Evolutionary conservation across 1,284 basidiomycete genomes (phyloP), one percentile per base, ranked within the genome.

Genomic region (Microbotryum silenes-acaulis): DNA sequence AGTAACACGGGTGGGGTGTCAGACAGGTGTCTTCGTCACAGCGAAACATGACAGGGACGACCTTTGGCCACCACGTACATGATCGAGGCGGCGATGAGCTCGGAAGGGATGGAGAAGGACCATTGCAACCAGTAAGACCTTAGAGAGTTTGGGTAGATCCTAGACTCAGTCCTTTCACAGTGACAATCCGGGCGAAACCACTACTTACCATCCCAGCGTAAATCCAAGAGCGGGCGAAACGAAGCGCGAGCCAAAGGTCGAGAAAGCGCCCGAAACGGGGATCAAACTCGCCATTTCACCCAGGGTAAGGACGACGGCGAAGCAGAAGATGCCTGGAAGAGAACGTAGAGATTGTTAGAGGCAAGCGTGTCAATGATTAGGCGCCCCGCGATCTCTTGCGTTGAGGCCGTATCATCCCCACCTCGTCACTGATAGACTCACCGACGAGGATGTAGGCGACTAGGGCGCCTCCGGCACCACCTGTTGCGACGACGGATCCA

Each of bases 401-500:
- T 16, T 18, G 4, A 51, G 1, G 10, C 8, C 10, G 21, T 23
- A 27, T 18, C 6, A 46, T 6, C 12, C n/a, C 18, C 27, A 27
- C 42, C 16, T 9, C 5, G 20, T 8, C 21, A 14, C 21, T 29
- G 6, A 16, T 21, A 4, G 16, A 21, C 47, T 27, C 16, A 59
- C 62, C 54, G 49, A 63, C 51, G 16, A 59, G 29, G 9, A 53
- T 23, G 29, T 57, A 62, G n/a, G 60, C 42, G 33, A 65, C 55
- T 37, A 65, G 53, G 12, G 61, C 60, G 4, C 64, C 64, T 20
- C 60, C 64, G 4, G 64, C 51, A 3, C 64, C 64, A 18, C 57
- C 64, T 12, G 64, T 65, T 14, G 61, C 64, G n/a, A 65, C 64
- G 12, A 50, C 52, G 1, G 61, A 56, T 20, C 64, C 64, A 10